Base-by-base conservation (phyloP, 2,329 filamentous ascomycete species). In the Stagonosporopsis vannaccii region DNA sequence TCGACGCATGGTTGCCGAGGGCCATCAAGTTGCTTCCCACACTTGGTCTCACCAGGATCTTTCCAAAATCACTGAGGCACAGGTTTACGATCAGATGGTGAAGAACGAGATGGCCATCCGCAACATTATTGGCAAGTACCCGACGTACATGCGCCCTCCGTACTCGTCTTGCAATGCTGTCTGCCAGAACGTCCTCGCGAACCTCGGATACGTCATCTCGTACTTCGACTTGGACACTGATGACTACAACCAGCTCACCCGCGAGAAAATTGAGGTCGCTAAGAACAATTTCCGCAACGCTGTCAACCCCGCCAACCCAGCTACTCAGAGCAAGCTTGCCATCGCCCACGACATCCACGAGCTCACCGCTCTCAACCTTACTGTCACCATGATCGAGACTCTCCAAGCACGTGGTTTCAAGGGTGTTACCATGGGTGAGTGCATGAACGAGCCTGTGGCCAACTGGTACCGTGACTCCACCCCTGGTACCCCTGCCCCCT, bases 11-110 rank as follows among this genome's bases (percentile, higher is more conserved):
- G 59, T 79, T 48, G 62, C 67, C 23, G 80, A 83, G 2, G 84
- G 84, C 13, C 86, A 88, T 68, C 86, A 88, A 70, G 76, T 88
- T 53, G 86, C 81, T 57, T 83, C 79, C n/a, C 86, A 85, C 68
- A 84, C 82, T 7, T 85, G 82, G 82, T 80, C 79, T 8, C 82
- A 85, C 62, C 77, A 81, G 45, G 78, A 81, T 59, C 71, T 84
- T 19, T 78, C 74, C 51, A 65, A 68, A 2, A 70, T 83, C 35
- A 78, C 77, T 15, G 67, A 76, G 2, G 67, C 70, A 4, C 72
- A 79, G 57, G 77, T 80, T 56, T 73, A 77, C 45, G 75, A 84
- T 44, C 81, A 78, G 61, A 82, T 85, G 74, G 66, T 79, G 50
- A 80, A 81, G 68, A 82, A 83, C 62, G 82, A 85, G 69, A 82